Evolutionary conservation across 1,284 basidiomycete species (phyloP).

Genomic region (Ganoderma lucidum): DNA sequence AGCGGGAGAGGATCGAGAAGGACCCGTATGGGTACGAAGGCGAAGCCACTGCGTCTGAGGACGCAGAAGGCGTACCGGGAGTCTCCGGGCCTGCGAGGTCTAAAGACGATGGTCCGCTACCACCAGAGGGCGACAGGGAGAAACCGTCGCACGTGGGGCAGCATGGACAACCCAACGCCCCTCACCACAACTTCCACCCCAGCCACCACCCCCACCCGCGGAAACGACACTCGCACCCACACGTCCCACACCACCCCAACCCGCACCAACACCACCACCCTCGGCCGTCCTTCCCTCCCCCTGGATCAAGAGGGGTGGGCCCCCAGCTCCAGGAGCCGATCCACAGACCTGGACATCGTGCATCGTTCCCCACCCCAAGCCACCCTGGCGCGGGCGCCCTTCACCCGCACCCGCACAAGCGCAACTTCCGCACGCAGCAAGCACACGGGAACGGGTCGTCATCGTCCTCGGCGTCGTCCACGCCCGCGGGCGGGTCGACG

Average conservation of each 20-base stretch:
- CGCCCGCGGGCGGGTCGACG: constrained; percentile 29
- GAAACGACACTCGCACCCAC: constrained; percentile 44
- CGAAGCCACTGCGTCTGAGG: constrained; percentile 30
- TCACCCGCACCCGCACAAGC: constrained; percentile 35
- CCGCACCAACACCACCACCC: constrained; percentile 32
- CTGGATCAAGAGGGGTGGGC: constrained; percentile 13
- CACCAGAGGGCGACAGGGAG: constrained; percentile 18
- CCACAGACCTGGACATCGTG: constrained; percentile 36
- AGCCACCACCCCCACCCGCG: constrained; percentile 33
- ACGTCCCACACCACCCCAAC: constrained; percentile 28
- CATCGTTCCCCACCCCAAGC: constrained; percentile 31
- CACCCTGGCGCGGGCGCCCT: constrained; percentile 38
- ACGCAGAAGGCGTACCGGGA: constrained; percentile 18
- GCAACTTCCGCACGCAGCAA: constrained; percentile 20
- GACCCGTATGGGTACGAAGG: constrained; percentile 44
- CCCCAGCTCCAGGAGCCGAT: constrained; percentile 31
- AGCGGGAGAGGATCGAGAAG: constrained; percentile 48
- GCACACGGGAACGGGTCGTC: constrained; percentile 23
- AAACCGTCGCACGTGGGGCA: not conserved
- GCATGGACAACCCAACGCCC: constrained; percentile 22
- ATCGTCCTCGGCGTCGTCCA: constrained; percentile 32
- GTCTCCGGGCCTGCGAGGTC: constrained; percentile 10
- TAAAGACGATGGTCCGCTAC: constrained; percentile 27
- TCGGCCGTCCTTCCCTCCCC: constrained; percentile 28
- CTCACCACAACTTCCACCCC: constrained; percentile 27